A percentile compares a stretch with the other conserved stretches of the same genome.
phyloP scores from a whole-genome alignment of 2,329 filamentous ascomycete genomes.

The Paecilomyces variotii region DNA sequence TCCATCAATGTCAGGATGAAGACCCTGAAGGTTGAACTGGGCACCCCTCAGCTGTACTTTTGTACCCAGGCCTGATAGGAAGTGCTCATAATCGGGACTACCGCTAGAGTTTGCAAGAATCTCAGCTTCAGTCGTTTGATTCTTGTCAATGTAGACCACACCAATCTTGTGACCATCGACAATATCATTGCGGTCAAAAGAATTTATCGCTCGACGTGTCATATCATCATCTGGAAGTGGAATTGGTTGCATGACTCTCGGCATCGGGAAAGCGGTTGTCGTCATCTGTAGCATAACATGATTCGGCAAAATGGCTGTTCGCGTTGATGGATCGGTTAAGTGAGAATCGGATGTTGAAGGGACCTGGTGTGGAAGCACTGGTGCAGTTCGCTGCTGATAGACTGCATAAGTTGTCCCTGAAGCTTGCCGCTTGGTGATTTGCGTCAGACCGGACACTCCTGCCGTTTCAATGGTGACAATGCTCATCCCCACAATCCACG shows the following conservation, averaged over 20 bases:
- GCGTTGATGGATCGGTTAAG: slow-evolving; percentile 28
- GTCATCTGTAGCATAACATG: slow-evolving; percentile 40
- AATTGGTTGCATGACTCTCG: slow-evolving; percentile 57
- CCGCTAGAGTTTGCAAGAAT: slow-evolving; percentile 83
- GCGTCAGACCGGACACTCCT: slow-evolving; percentile 38
- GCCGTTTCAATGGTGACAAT: slow-evolving; percentile 45
- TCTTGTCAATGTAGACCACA: slow-evolving; percentile 84
- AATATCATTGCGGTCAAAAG: slow-evolving; percentile 80
- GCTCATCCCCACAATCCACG: slow-evolving; percentile 45
- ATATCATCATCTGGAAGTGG: slow-evolving; percentile 66
- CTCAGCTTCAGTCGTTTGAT: slow-evolving; percentile 71
- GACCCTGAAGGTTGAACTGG: slow-evolving; percentile 84
- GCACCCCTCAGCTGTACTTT: slow-evolving; percentile 73
- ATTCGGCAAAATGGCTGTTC: slow-evolving; percentile 37
- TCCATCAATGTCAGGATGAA: slow-evolving; percentile 78
- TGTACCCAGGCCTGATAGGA: slow-evolving; percentile 74
- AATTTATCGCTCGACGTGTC: slow-evolving; percentile 63
- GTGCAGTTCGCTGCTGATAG: slow-evolving; percentile 40
- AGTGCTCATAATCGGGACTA: slow-evolving; percentile 78
- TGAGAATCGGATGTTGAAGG: slow-evolving; percentile 32
- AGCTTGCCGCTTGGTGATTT: slow-evolving; percentile 44
- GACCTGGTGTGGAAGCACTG: slow-evolving; percentile 38
- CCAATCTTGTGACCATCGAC: slow-evolving; percentile 95
- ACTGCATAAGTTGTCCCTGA: slow-evolving; percentile 43
- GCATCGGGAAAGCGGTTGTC: slow-evolving; percentile 36